Evolutionary conservation across 2,329 filamentous ascomycete genomes (phyloP).

Genomic region (Phyllosticta paracitricarpa): DNA sequence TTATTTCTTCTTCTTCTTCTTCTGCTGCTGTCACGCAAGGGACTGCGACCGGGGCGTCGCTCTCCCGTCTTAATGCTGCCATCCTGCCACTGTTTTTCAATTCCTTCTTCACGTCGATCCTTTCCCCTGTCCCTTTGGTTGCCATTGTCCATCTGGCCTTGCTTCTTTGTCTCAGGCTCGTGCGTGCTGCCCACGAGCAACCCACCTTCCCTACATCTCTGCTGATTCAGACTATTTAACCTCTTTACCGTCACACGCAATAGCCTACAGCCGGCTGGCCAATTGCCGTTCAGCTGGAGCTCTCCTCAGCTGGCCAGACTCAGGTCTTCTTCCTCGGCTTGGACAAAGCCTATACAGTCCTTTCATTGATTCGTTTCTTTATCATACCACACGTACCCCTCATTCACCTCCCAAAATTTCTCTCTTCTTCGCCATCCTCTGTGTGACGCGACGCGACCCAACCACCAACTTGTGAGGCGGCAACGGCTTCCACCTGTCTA

Average conservation of each 20-base stretch:
- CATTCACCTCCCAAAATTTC: neutral
- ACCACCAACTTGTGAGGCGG: neutral
- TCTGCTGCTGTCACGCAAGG: neutral
- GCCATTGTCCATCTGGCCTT: neutral
- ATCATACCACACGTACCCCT: neutral
- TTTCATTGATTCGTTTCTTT: neutral
- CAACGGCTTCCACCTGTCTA: neutral
- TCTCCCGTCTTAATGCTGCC: neutral
- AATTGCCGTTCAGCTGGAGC: neutral
- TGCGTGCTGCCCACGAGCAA: neutral
- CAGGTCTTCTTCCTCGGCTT: neutral
- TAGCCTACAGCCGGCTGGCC: neutral
- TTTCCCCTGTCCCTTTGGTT: neutral
- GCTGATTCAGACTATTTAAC: neutral
- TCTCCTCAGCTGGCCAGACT: neutral
- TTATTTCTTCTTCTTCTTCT: too few species aligned
- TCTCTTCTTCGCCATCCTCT: neutral
- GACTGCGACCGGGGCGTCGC: neutral
- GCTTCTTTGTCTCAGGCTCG: neutral
- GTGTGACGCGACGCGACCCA: neutral
- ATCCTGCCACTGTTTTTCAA: neutral
- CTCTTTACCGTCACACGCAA: neutral
- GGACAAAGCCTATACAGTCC: neutral
- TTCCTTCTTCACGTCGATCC: neutral
- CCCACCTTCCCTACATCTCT: neutral